Evolutionary conservation across 2,329 filamentous ascomycete species (phyloP), one percentile per base, ranked within the genome.

Genomic region (Pseudogymnoascus sp.): DNA sequence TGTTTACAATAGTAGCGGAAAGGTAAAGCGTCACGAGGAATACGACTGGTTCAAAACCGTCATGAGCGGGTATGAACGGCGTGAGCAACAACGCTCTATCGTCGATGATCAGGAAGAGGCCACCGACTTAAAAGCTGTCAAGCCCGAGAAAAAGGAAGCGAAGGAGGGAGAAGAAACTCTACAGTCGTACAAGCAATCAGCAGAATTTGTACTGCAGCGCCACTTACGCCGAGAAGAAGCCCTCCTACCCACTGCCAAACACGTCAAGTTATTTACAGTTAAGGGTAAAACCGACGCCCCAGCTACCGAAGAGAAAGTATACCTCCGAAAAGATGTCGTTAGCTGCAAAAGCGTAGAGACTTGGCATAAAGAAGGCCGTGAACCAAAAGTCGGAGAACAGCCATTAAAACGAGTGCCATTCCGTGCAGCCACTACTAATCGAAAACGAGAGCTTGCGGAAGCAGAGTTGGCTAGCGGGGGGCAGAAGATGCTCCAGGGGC

Each of bases 311-410:
- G 91, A 96, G 72, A 86, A 90, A 0, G 91, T 97, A 0, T 97
- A 86, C 71, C 81, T 81, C 0, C 86, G 93, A 35, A 82, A 84
- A 61, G 92, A 97, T 67, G 85, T 97, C 0, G 85, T 92, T 2
- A 81, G 83, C 39, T 96, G 95, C 73, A 92, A 96, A 74, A 95
- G 91, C 29, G 89, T 90, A 1, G 94, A 99, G 73, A 96, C 91
- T 1, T 99, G 94, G 94, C 94, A 97, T 73, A 97, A 97, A 73
- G 93, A 97, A 78, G 94, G 94, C 0, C 84, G 93, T 9, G 88
- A 86, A 27, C 86, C 94, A 2, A 81, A 84, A 27, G 71, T 80
- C 0, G 91, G 90, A 2, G 86, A 89, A 66, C 77, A 85, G 58
- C 90, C 94, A 0, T 76, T 97, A 64, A 99, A 99, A 73, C 82